Base-by-base conservation (phyloP, 805 yeast genomes). In the Hemisphaericaspora nanyangensis region DNA sequence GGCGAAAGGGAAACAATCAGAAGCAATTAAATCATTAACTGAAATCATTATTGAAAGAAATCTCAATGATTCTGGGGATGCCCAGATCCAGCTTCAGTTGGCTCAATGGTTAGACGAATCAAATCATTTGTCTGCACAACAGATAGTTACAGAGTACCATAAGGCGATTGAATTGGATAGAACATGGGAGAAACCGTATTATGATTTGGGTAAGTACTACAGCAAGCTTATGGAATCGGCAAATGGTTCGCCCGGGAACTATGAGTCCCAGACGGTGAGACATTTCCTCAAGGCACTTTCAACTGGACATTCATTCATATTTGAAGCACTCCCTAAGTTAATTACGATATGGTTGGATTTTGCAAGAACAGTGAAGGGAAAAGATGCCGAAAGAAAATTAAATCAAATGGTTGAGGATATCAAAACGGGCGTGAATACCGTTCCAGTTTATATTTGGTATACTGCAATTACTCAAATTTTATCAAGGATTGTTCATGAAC, bases 301-400 rank as follows among this genome's bases (percentile, higher is more conserved):
- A 7, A 66, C 70, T 29, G 88, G 93, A 1, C 71, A 80, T 3
- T 72, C 76, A 27, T 83, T 79, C 52, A 74, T 86, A 2, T 80
- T 80, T 53, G 97, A 93, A 60, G 83, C 91, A 0, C 63, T 93
- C 16, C 98, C 99, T 0, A 89, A 88, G 51, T 76, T 87, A n/a
- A 74, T 90, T 5, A 88, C 96, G 0, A 73, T 86, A 7, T 93
- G 99, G 99, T 65, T 93, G 17, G 96, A 90, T 50, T 85, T 82
- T 56, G 79, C 74, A 1, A 47, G 42, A 19, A 42, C 50, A 6
- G 43, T 44, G 8, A 49, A 45, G 13, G 40, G 54, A 5, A 51
- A 47, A 38, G 69, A 64, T 22, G 61, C 65, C 3, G 65, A 63
- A 31, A 37, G 65, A 46, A 43, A 60, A 41, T 58, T 79, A 20